Base-by-base conservation (phyloP, 805 yeast genomes). In the Saccharomycopsis lassenensis region DNA sequence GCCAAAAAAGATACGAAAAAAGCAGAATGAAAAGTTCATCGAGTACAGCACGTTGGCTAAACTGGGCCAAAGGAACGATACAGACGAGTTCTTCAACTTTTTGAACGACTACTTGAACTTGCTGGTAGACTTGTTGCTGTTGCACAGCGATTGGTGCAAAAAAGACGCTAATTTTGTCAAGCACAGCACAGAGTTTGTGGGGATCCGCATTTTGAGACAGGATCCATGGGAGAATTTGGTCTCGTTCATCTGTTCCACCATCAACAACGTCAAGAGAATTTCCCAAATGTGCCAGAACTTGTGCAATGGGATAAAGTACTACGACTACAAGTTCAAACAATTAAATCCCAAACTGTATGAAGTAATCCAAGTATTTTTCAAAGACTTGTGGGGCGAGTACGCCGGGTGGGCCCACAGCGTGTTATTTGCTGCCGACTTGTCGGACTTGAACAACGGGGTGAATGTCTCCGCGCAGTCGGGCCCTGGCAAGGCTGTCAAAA, bases 391-490 rank as follows among this genome's bases (percentile, higher is more conserved):
- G 89, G 96, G 95, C 0, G 71, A 70, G 1, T 81, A 80, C 52
- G 96, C 98, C 2, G 98, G 98, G 0, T 91, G 98, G 98, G 97
- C 97, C 0, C 98, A 89, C 51, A 80, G 89, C n/a, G 85, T 89
- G 7, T 62, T 87, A 39, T 87, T 87, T 57, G 79, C 96, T 0
- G 83, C 86, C 4, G 95, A 86, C 51, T 64, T 87, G 37, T 58
- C 59, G 33, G 86, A 81, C 41, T 63, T 83, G 39, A 70, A 81
- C 37, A 77, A 76, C 49, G 91, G 91, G 1, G 56, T 74, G 12
- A 76, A 74, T 41, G 46, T 53, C 11, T n/a, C n/a, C n/a, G n/a
- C 36, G 37, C 16, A 44, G 35, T 11, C 56, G 52, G 16, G 43
- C 46, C 11, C 10, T 8, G 24, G 8, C 46, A 49, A 15, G 12